Conservation (phyloP, 306 rosid species). For the Biancaea sappan region DNA sequence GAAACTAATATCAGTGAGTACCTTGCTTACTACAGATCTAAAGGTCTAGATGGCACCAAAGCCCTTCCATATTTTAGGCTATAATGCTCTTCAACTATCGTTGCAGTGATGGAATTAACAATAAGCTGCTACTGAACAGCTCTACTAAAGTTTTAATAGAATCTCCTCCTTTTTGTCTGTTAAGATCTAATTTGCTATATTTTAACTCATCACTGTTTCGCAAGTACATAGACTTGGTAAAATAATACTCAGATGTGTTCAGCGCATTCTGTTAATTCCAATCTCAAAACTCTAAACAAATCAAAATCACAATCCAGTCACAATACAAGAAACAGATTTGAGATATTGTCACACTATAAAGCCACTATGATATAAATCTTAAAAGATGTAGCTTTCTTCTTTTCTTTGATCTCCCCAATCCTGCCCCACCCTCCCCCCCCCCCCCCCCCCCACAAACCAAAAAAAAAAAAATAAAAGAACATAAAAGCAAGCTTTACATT, state of each 20-base stretch:
- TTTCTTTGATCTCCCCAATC: slow-evolving; percentile 18
- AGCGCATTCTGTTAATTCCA: slow-evolving; percentile 12
- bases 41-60: slow-evolving; percentile 69
- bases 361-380: slow-evolving; percentile 24
- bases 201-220: neutral
- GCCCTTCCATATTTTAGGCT: slow-evolving; percentile 58
- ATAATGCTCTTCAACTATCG: neutral
- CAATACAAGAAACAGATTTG: slow-evolving; percentile 11
- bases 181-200: neutral
- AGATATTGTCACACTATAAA: slow-evolving; percentile 35
- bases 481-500: slow-evolving; percentile 21
- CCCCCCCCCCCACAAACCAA: no score
- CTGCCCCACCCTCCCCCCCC: no score
- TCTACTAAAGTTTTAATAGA: neutral
- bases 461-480: no score
- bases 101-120: neutral
- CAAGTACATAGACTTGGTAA: neutral
- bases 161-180: neutral
- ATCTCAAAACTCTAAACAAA: slow-evolving; percentile 29
- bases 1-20: slow-evolving; percentile 57
- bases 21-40: slow-evolving; percentile 57
- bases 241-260: neutral
- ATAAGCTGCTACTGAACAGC: neutral
- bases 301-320: slow-evolving; percentile 16
- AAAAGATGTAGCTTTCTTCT: slow-evolving; percentile 14